phyloP scores from a whole-genome alignment of 2,329 filamentous ascomycete species.

The Cytospora schulzeri region DNA sequence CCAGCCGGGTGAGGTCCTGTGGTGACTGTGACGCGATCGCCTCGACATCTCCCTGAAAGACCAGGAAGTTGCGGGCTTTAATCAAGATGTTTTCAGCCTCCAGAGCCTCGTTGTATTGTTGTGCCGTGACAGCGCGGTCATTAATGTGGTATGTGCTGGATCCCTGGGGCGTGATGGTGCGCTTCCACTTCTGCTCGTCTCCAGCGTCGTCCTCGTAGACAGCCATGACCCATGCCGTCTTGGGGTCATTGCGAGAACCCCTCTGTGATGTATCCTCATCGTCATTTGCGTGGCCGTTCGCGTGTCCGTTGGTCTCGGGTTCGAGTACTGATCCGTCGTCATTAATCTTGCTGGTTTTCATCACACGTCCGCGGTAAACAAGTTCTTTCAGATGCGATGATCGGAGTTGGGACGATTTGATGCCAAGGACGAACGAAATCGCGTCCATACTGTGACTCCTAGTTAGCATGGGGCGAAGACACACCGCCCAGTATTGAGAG shows the following conservation, averaged over 20 bases:
- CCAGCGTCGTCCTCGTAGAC: conserved; percentile 98
- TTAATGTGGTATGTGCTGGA: conserved; percentile 97
- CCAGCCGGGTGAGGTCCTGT: conserved; percentile 87
- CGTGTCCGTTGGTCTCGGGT: conserved; percentile 59
- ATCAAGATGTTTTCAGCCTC: conserved; percentile 96
- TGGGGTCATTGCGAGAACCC: conserved; percentile 78
- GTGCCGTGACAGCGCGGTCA: conserved; percentile 82
- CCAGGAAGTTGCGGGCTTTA: conserved; percentile 95
- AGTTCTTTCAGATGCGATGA: conserved; percentile 92
- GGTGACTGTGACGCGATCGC: conserved; percentile 94
- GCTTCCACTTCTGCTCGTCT: conserved; percentile 94
- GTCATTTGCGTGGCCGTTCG: conserved; percentile 62
- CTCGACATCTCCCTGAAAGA: conserved; percentile 98
- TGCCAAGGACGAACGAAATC: conserved; percentile 97
- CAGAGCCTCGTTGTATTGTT: conserved; percentile 89
- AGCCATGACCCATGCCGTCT: conserved; percentile 98
- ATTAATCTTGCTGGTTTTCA: conserved; percentile 90
- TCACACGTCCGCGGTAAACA: conserved; percentile 90
- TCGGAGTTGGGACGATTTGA: conserved; percentile 96
- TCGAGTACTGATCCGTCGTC: conserved; percentile 77
- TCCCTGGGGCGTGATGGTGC: conserved; percentile 84
- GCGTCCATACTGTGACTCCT: conserved; percentile 81
- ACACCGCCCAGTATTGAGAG: conserved; percentile 28
- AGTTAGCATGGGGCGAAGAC: conserved; percentile 31
- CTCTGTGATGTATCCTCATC: conserved; percentile 63